Evolutionary conservation across 2,329 filamentous ascomycete species (phyloP), one percentile per base, ranked within the genome.

Genomic region (Fusarium equiseti): DNA sequence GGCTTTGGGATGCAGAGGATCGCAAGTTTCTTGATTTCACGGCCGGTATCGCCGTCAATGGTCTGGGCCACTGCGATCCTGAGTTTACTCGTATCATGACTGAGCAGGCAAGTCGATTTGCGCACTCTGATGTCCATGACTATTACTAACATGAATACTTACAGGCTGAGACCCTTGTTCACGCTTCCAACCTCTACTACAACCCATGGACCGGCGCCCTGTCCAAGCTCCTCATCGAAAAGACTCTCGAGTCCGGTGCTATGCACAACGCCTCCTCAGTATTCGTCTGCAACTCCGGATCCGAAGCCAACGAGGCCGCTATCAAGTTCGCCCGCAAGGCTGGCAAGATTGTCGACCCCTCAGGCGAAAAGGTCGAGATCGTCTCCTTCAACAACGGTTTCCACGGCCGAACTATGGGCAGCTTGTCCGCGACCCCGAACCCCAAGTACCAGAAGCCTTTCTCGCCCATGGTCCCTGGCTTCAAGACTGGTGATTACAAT

Each of bases 391-490:
- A 93, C 75, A 91, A 92, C 75, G 95, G 93, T 42, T 99, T 99
- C 86, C 96, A 99, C 81, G 96, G 96, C 75, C 91, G 96, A 63
- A 98, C 96, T 18, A 97, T 98, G 93, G 96, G 96, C 54, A 90
- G 91, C 62, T 84, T 99, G 46, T 97, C 93, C n/a, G 96, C 96
- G 13, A 99, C 96, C 8, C 96, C 95, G 50, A 99, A 98, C 83
- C 93, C 94, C 20, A 99, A 99, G 81, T 99, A 99, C 82, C 96
- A 99, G 83, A 89, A 91, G 74, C 96, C 96, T 0, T 99, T 99
- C 78, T 86, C 93, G 16, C 96, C 96, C 40, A 98, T 99, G 95
- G 84, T 99, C 2, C 95, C 96, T 0, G 96, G 96, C 4, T 98
- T 97, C 84, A 90, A 85, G 77, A 94, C 96, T 77, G 95, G 94